Conservation (phyloP, 108 stramenopile species). For the Skeletonema grethae region DNA sequence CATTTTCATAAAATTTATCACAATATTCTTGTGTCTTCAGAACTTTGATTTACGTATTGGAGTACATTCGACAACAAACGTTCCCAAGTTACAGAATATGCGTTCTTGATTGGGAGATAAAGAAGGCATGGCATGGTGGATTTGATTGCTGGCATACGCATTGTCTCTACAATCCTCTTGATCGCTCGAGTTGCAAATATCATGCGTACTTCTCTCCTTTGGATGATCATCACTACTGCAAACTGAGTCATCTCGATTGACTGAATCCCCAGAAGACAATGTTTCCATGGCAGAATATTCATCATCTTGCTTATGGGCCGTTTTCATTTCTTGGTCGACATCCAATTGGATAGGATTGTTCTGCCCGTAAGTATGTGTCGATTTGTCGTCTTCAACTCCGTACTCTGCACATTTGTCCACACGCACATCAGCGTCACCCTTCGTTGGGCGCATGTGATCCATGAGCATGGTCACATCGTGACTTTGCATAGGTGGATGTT, state of each 20-base stretch:
- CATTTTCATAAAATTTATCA: not conserved
- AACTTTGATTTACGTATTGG: not conserved
- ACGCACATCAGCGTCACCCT: not conserved
- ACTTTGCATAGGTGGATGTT: not conserved
- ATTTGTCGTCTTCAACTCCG: not conserved
- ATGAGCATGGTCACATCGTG: slow-evolving; percentile 30
- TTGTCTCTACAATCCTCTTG: no score
- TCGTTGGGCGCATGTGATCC: not conserved
- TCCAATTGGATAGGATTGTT: no score
- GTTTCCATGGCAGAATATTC: no score
- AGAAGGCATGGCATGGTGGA: not conserved
- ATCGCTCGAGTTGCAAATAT: no score
- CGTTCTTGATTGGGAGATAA: not conserved
- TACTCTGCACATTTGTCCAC: not conserved
- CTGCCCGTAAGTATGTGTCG: no score
- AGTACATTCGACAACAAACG: not conserved
- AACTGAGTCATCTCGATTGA: no score
- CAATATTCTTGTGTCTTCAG: not conserved
- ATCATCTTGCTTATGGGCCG: no score
- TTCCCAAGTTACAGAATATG: not conserved
- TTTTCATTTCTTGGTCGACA: no score
- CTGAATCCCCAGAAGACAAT: no score
- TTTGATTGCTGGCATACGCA: not conserved
- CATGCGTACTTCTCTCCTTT: no score
- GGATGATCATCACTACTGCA: no score